Evolutionary conservation across 2,329 filamentous ascomycete species (phyloP).

Genomic region (Diaporthe eres): DNA sequence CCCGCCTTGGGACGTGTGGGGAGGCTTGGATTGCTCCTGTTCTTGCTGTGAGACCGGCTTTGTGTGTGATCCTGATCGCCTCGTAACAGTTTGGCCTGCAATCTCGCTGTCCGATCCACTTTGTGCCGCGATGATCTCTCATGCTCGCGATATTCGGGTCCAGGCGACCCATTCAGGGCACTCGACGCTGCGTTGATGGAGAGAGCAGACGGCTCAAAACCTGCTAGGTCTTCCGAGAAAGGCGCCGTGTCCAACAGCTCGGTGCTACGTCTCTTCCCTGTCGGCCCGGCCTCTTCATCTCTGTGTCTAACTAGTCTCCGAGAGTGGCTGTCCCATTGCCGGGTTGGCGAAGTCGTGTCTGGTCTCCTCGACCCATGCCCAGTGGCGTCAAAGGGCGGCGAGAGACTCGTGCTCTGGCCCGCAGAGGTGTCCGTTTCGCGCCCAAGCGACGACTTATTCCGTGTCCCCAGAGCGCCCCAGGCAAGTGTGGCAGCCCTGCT

Average conservation of each 20-base stretch:
- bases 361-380: constrained; percentile 44
- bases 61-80: constrained; percentile 38
- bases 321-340: constrained; percentile 69
- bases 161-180: constrained; percentile 58
- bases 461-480: constrained; percentile 65
- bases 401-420: constrained; percentile 26
- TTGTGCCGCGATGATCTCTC: constrained; percentile 35
- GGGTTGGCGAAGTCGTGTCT: constrained; percentile 48
- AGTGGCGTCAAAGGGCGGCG: constrained; percentile 18
- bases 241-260: constrained; percentile 49
- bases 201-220: constrained; percentile 59
- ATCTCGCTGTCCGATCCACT: constrained; percentile 16
- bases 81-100: constrained; percentile 26
- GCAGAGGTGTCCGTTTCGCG: constrained; percentile 43
- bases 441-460: constrained; percentile 49
- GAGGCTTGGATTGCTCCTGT: constrained; percentile 46
- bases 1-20: constrained; percentile 42
- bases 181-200: constrained; percentile 71
- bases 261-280: constrained; percentile 47
- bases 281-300: constrained; percentile 50
- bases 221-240: constrained; percentile 57
- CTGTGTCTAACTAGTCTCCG: constrained; percentile 62
- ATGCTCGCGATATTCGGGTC: constrained; percentile 45
- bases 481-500: constrained; percentile 76
- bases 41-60: constrained; percentile 43